Base-by-base conservation (phyloP, 2,329 filamentous ascomycete genomes). In the Alternaria brassicae region DNA sequence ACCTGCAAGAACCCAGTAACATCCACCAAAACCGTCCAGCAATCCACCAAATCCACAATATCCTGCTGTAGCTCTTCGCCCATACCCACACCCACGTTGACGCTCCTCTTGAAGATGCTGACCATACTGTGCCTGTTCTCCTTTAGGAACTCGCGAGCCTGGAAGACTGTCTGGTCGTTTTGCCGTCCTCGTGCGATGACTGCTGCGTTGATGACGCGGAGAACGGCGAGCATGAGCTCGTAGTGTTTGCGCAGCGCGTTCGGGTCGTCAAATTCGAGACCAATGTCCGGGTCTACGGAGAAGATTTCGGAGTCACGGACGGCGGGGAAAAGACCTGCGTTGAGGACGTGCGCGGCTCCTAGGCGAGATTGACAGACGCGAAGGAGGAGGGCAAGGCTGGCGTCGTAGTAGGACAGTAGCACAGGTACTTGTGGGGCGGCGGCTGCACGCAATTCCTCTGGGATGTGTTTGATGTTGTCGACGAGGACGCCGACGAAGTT, bases 401-500 rank as follows among this genome's bases (percentile, higher is more conserved):
- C 89, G 72, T 94, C 84, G 66, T 88, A 88, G 73, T 85, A 87
- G 12, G 83, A 82, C 10, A 90, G 78, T 6, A 88, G 77, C 13
- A 82, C 76, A 7, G 82, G 76, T 0, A 87, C 81, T 61, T 89
- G 87, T 13, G 70, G 69, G 58, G 78, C 57, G 63, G 68, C 58
- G 51, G 79, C 72, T 57, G 71, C 71, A 65, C 76, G 68, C 61
- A 84, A 78, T 63, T 97, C 93, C 10, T 85, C 79, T 61, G 93
- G 86, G 51, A 97, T 86, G 66, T 86, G 85, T 67, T 91, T 89
- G 56, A 99, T 86, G 51, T 92, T 92, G 78, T 98, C 94, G 52
- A 99, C 89, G 28, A 98, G 85, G 27, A 98, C 89, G 50, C 91
- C 91, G 50, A 97, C 86, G 75, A 97, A 97, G 79, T 99, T 99